These are phyloP conservation scores for Rhodotorula kratochvilovae DNA, from an alignment of 768 basidiomycete genomes.

Conservation along the genomic window DNA sequence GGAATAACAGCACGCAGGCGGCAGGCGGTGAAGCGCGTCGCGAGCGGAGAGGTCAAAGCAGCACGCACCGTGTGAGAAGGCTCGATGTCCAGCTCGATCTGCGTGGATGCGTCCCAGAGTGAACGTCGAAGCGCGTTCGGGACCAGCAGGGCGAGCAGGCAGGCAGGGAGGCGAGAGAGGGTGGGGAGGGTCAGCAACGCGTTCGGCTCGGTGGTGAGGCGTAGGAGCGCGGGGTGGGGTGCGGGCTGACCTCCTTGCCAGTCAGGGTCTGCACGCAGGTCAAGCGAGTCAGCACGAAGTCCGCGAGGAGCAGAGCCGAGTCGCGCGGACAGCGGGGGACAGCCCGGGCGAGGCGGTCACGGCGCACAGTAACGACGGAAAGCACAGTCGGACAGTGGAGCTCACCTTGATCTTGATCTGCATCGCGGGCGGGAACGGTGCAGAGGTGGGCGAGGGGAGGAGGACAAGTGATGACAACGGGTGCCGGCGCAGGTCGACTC, in stretches of 20 bases:
- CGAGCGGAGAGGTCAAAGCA: background rate
- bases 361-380: background rate
- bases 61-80: constrained; percentile 22
- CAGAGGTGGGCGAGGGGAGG: background rate
- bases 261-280: constrained; percentile 68
- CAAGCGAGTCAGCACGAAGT: background rate
- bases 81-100: constrained; percentile 26
- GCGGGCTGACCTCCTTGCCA: constrained; percentile 74
- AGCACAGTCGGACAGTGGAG: background rate
- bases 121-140: background rate
- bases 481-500: no score
- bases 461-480: background rate
- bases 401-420: constrained; percentile 84
- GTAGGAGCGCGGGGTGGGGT: constrained; percentile 22
- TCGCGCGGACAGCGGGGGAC: background rate
- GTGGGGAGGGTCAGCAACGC: background rate
- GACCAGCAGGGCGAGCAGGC: background rate
- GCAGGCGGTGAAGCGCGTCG: no score
- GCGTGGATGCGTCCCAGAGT: background rate
- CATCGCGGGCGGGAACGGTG: constrained; percentile 49
- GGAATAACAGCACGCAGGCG: no score
- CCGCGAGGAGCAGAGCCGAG: background rate
- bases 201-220: background rate
- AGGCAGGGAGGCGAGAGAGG: background rate
- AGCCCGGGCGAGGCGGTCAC: background rate